Conservation (phyloP, 1,284 basidiomycete genomes). For the Ganoderma lucidum region DNA sequence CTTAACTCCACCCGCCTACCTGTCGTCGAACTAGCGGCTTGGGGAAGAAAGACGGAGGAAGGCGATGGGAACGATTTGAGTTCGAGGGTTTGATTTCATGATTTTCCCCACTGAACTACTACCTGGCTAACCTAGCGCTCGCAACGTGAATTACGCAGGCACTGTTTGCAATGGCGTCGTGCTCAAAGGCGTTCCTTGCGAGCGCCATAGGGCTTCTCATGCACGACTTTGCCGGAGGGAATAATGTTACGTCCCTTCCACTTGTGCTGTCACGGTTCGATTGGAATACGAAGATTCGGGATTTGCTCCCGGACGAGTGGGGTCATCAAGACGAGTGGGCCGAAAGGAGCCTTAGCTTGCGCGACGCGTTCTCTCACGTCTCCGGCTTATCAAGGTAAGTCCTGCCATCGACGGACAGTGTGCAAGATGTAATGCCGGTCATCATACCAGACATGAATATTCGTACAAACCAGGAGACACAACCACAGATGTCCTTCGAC, state of each 20-base stretch:
- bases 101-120: background rate
- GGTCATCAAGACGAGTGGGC: conserved; percentile 47
- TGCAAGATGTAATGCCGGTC: background rate
- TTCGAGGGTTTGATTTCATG: conserved; percentile 37
- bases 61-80: conserved; percentile 42
- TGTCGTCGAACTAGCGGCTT: conserved; percentile 35
- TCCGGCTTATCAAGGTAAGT: conserved; percentile 37
- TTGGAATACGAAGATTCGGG: conserved; percentile 48
- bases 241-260: conserved; percentile 36
- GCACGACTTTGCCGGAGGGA: conserved; percentile 33
- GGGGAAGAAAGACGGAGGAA: conserved; percentile 42
- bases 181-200: conserved; percentile 54
- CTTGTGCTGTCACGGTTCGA: conserved; percentile 12
- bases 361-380: conserved; percentile 45
- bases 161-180: conserved; percentile 51
- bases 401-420: conserved; percentile 9
- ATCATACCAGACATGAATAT: conserved; percentile 41
- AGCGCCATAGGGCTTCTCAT: conserved; percentile 46
- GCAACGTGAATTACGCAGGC: conserved; percentile 39
- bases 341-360: conserved; percentile 44
- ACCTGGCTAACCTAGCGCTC: background rate
- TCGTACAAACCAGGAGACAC: conserved; percentile 42
- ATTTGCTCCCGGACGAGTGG: conserved; percentile 51
- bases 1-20: conserved; percentile 18
- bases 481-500: conserved; percentile 35